Conservation (phyloP, 2,329 filamentous ascomycete genomes). For the Fusarium chaquense region DNA sequence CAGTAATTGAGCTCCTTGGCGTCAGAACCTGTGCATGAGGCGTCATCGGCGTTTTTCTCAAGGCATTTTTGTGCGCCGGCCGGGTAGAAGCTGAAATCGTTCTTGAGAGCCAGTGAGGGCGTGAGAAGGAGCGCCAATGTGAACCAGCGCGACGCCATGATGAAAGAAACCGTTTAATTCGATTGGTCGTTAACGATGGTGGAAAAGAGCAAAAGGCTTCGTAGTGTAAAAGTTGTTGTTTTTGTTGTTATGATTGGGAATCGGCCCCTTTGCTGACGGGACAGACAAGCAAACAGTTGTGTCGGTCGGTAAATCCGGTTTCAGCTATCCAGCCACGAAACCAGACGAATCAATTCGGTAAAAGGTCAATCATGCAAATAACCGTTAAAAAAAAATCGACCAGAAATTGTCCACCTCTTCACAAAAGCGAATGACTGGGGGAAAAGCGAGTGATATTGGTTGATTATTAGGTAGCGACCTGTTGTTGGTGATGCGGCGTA, state of each 20-base stretch:
- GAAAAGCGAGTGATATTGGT: slow-evolving; percentile 4
- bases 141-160: slow-evolving; percentile 49
- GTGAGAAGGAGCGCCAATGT: slow-evolving; percentile 49
- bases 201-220: neutral
- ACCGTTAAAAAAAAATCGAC: neutral
- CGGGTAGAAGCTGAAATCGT: slow-evolving; percentile 54
- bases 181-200: neutral
- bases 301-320: slow-evolving; percentile 13
- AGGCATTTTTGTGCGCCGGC: slow-evolving; percentile 56
- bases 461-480: neutral
- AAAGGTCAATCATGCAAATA: slow-evolving; percentile 12
- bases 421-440: slow-evolving; percentile 19
- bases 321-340: slow-evolving; percentile 36
- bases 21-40: slow-evolving; percentile 57
- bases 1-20: slow-evolving; percentile 60
- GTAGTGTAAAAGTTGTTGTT: too few relatives aligned
- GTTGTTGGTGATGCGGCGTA: neutral
- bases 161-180: slow-evolving; percentile 5
- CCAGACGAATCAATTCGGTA: slow-evolving; percentile 3
- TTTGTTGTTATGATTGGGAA: neutral
- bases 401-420: slow-evolving; percentile 2
- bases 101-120: slow-evolving; percentile 42
- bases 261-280: neutral
- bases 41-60: slow-evolving; percentile 54
- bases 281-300: neutral